These are phyloP conservation scores for Sporisorium iseilematis-ciliati DNA, from an alignment of 1,284 basidiomycete genomes.

Conservation along the genomic window DNA sequence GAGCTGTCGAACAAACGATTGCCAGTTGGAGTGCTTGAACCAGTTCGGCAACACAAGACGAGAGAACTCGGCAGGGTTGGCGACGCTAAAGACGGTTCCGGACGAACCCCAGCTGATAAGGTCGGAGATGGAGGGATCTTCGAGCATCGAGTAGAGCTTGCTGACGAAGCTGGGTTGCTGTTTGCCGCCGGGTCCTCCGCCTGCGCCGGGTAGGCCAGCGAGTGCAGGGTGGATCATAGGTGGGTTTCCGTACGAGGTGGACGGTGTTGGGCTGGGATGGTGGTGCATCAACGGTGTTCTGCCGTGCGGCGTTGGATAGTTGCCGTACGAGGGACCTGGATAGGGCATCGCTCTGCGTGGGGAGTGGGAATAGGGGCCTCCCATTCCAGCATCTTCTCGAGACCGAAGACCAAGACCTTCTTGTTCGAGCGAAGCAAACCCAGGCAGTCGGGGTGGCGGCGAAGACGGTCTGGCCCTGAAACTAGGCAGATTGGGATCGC, in stretches of 20 bases:
- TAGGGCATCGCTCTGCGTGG: slow-evolving; percentile 34
- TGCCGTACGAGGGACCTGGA: slow-evolving; percentile 26
- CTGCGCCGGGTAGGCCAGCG: slow-evolving; percentile 56
- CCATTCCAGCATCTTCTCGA: slow-evolving; percentile 19
- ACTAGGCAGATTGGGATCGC: slow-evolving; percentile 21
- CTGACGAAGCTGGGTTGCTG: slow-evolving; percentile 64
- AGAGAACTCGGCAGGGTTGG: slow-evolving; percentile 64
- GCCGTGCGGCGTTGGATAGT: slow-evolving; percentile 26
- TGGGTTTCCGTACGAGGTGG: slow-evolving; percentile 52
- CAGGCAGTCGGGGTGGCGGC: slow-evolving; percentile 42
- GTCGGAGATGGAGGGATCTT: slow-evolving; percentile 58
- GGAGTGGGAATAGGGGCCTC: slow-evolving; percentile 27
- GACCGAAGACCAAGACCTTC: slow-evolving; percentile 30
- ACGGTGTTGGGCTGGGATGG: slow-evolving; percentile 36
- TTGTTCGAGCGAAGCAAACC: slow-evolving; percentile 43
- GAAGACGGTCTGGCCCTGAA: slow-evolving; percentile 27
- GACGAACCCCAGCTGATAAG: slow-evolving; percentile 60
- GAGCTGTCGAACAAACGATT: slow-evolving; percentile 65
- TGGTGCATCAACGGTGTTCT: slow-evolving; percentile 42
- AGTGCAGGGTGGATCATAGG: slow-evolving; percentile 59
- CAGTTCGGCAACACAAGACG: slow-evolving; percentile 61
- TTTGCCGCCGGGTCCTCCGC: slow-evolving; percentile 56
- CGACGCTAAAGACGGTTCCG: slow-evolving; percentile 62
- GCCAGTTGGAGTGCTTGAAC: slow-evolving; percentile 69
- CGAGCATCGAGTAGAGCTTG: slow-evolving; percentile 67